Base-by-base conservation (phyloP, 1,284 basidiomycete genomes). In the Ustilago shanxiensis region DNA sequence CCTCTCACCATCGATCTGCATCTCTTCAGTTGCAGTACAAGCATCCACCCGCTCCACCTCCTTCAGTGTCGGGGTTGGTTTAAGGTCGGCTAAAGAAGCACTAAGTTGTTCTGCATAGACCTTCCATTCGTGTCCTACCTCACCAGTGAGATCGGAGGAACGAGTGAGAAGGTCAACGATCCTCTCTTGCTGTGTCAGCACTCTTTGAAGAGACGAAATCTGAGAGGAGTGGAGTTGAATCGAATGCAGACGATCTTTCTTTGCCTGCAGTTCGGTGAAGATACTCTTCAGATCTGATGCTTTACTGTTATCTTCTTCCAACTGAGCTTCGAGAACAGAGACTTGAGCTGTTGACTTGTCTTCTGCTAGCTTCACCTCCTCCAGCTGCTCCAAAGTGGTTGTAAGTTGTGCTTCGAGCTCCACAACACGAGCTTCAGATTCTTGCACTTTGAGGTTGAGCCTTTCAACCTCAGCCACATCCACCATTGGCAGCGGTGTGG, bases 161-260 rank as follows among this genome's bases (percentile, higher is more conserved):
- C 44, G 51, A 20, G 65, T 62, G 37, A 72, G 49, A 24, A 72
- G 20, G 6, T 14, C 18, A 16, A 73, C 72, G 45, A 73, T 65
- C 4, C 58, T 39, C 41, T 67, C 47, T 35, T 73, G 72, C 44
- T 52, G 52, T 2, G 7, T 39, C 0, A 67, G 47, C 18, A 67
- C 64, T 6, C 41, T 35, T 13, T 68, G 45, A 9, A 73, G 33
- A 9, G 37, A 31, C 6, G 20, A 11, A 5, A 66, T 54, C n/a
- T 62, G 57, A 4, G 28, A 22, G 26, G 24, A 59, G 35, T 66
- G 61, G 35, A 66, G 4, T n/a, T 74, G 45, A 11, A 74, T 66
- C 35, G 61, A 26, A 8, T 59, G 57, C 51, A 74, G 51, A 1
- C 63, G 55, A 14, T 74, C 37, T 49, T 51, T 58, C 60, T 70